phyloP scores from a whole-genome alignment of 2,329 filamentous ascomycete genomes.

The Aureobasidium sp. region DNA sequence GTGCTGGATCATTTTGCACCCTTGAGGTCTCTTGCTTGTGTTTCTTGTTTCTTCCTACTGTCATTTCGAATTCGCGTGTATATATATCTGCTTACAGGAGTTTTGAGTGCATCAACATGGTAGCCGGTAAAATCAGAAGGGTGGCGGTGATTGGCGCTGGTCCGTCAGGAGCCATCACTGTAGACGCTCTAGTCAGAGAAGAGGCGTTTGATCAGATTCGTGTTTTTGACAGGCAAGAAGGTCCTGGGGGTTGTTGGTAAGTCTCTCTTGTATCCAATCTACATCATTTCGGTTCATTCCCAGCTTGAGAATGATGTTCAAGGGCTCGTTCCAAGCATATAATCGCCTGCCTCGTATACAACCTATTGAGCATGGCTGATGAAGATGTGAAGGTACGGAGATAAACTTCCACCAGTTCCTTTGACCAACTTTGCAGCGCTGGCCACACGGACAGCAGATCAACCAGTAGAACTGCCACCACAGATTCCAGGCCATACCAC shows the following conservation, averaged over 20 bases:
- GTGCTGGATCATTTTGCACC: neutral
- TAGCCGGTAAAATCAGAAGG: slow-evolving; percentile 27
- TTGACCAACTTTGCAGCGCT: slow-evolving; percentile 51
- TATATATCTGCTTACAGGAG: neutral
- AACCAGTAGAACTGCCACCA: slow-evolving; percentile 52
- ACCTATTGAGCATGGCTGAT: neutral
- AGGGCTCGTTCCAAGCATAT: too few species aligned
- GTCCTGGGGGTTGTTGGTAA: slow-evolving; percentile 68
- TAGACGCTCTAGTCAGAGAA: slow-evolving; percentile 67
- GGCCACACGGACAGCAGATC: slow-evolving; percentile 56
- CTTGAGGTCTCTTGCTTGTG: neutral
- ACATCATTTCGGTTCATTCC: too few species aligned
- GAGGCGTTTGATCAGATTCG: slow-evolving; percentile 64
- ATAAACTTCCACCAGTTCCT: slow-evolving; percentile 40
- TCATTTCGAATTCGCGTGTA: neutral
- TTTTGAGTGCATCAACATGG: neutral
- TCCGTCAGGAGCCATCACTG: slow-evolving; percentile 65
- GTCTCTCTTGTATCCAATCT: slow-evolving; percentile 28
- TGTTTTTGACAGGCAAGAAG: slow-evolving; percentile 68
- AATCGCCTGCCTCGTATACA: too few species aligned
- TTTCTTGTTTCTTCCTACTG: neutral
- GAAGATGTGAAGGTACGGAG: slow-evolving; percentile 24
- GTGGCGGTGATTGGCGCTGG: slow-evolving; percentile 70
- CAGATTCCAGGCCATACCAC: slow-evolving; percentile 53
- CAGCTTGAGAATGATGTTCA: too few species aligned